Evolutionary conservation across 2,329 filamentous ascomycete species (phyloP).

Genomic region (Cercospora beticola): DNA sequence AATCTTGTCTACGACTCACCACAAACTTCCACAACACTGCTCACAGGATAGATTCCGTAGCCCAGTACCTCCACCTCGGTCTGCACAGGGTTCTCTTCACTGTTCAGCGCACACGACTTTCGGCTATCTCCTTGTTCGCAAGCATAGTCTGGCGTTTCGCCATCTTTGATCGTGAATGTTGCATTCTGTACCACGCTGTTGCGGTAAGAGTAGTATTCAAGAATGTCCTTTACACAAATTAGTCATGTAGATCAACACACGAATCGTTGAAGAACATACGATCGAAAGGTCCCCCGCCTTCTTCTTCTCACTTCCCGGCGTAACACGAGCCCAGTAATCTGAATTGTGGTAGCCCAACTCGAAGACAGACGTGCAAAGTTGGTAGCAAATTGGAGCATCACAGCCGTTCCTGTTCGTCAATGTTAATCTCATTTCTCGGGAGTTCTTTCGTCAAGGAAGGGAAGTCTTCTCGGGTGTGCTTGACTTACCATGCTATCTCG

Average conservation of each 20-base stretch:
- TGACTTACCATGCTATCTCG: background rate
- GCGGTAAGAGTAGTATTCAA: constrained; percentile 10
- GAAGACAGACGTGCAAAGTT: background rate
- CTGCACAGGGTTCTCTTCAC: background rate
- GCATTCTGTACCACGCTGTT: constrained; percentile 5
- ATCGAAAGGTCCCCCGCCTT: background rate
- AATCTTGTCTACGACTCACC: background rate
- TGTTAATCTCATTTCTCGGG: background rate
- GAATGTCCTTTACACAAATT: background rate
- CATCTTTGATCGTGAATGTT: background rate
- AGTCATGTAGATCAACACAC: background rate
- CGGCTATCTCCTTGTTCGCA: background rate
- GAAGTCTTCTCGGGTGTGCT: background rate
- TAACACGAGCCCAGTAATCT: constrained; percentile 6
- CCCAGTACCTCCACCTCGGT: background rate
- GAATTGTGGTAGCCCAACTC: background rate
- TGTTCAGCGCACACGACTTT: background rate
- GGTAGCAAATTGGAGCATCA: constrained; percentile 2
- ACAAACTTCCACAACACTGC: background rate
- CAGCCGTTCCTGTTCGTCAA: background rate
- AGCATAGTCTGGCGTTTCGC: background rate
- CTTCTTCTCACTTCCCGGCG: background rate
- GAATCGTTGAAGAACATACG: background rate
- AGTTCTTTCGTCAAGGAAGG: rapidly evolving
- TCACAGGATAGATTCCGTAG: background rate